Base-by-base conservation (phyloP, 805 yeast genomes). In the Metschnikowia kunwiensis region DNA sequence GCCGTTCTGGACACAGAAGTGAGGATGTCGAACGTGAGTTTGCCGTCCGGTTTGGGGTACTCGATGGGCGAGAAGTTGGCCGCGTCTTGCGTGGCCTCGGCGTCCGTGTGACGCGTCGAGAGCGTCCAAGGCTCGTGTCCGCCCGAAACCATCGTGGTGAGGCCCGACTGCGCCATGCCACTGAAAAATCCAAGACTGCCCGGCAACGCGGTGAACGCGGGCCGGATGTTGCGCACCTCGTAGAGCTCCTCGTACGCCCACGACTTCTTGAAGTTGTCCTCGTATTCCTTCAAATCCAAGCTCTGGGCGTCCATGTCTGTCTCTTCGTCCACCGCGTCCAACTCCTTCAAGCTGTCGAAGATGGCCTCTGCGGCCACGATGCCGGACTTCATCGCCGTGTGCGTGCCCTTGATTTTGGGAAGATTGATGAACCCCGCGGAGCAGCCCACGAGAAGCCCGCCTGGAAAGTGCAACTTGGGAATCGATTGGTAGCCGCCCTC, bases 1-100 rank as follows among this genome's bases (percentile, higher is more conserved):
- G 97, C 98, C 0, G 98, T 91, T 55, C 98, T 74, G 11, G 95
- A 83, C 7, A 93, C 97, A n/a, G 93, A 84, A 1, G 98, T 93
- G 52, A 89, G 66, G 18, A 93, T 72, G 60, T 93, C 98, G 60
- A 93, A 93, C 0, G 97, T 81, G 33, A 93, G 70, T 51, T 77
- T 76, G n/a, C 93, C 93, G 61, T 93, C 98, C 8, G 97, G 97
- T 60, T 93, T 93, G 28, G 97, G 96, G 58, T 93, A 93, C 7
- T 80, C 85, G 38, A 88, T 89, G 18, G 86, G 86, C 43, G 68
- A 59, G 62, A 57, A 82, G 33, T 80, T 59, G 10, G 69, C 60
- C 1, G 98, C 97, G 2, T 72, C 68, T 51, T 73, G 65, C 2
- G 96, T 89, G 5, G 75, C 69, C 10, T 65, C 74, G 0, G 96